Percentiles rank a stretch among this genome's conserved stretches.
Conservation (phyloP, 2,329 filamentous ascomycete genomes). For the Epicoccum sorghinum region DNA sequence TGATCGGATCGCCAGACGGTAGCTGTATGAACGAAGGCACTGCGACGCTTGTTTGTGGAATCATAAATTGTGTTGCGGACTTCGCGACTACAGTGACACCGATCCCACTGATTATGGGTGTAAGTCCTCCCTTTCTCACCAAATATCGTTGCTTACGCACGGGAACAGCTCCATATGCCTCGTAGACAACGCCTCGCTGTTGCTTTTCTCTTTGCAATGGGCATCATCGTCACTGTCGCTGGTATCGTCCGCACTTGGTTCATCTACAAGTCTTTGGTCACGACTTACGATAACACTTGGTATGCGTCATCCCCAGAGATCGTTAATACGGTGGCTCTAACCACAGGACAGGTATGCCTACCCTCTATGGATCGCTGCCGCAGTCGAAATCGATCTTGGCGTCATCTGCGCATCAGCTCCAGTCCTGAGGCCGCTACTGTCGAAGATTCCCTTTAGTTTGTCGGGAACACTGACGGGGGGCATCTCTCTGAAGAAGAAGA, state of each 20-base stretch:
- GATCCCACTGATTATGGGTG: conserved; percentile 51
- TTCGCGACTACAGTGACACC: conserved; percentile 51
- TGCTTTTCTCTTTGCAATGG: conserved; percentile 48
- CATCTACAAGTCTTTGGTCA: conserved; percentile 51
- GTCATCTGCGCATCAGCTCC: conserved; percentile 47
- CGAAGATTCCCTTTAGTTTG: conserved; percentile 33
- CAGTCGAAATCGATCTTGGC: conserved; percentile 55
- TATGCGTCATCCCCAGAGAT: conserved; percentile 4
- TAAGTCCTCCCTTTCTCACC: conserved; percentile 11
- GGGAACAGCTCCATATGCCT: conserved; percentile 48
- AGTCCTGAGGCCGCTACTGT: conserved; percentile 38
- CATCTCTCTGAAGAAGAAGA: conserved; percentile 19
- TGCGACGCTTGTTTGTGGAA: conserved; percentile 47
- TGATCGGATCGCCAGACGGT: conserved; percentile 35
- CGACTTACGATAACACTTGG: conserved; percentile 54
- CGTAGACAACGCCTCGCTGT: conserved; percentile 49
- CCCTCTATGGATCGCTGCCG: conserved; percentile 55
- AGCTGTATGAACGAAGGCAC: conserved; percentile 52
- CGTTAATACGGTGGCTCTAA: background rate
- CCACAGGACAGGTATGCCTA: conserved; percentile 37
- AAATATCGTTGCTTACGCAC: background rate
- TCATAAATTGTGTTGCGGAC: conserved; percentile 54
- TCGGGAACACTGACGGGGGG: conserved; percentile 24
- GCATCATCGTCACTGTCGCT: conserved; percentile 51
- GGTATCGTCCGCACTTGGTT: conserved; percentile 53